Base-by-base conservation (phyloP, 2,329 filamentous ascomycete species). In the Teratosphaeria viscida region DNA sequence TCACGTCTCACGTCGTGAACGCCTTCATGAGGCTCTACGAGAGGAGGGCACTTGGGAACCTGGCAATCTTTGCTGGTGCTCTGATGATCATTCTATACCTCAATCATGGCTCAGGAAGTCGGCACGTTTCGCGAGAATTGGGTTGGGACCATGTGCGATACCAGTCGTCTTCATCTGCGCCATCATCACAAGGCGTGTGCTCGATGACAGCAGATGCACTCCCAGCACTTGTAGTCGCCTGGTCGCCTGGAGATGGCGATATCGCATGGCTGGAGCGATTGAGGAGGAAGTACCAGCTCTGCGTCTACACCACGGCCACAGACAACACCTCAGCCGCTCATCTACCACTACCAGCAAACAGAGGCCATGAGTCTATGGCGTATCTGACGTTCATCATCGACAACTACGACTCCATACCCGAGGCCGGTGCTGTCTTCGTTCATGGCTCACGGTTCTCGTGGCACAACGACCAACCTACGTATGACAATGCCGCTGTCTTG, bases 381-480 rank as follows among this genome's bases (percentile, higher is more conserved):
- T 85, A 85, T 67, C 75, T 84, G 52, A 82, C 79, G 16, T 85
- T 82, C 71, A 76, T 85, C 62, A 77, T 83, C 67, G 81, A 84
- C 69, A 79, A 82, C 67, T 85, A 85, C 70, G 76, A 84, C 63
- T 64, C 73, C 11, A 77, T 85, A 6, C 79, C 82, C 2, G 79
- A 65, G 65, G 74, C 82, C 54, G 57, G 57, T n/a, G 74, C 77
- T 6, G 78, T 85, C 64, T 84, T 86, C 68, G 77, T 83, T 63
- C 84, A 86, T 66, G 78, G 81, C 32, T 79, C 84, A 60, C 78
- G 82, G 43, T 71, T 73, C 27, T 74, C 79, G 57, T 83, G 81
- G 81, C 81, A 83, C 64, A 82, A 82, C 63, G 79, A 83, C 63
- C 76, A 77, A 43, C 66, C 76, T 54, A 62, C 74, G 43, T 80